phyloP scores from a whole-genome alignment of 495 filamentous ascomycete species.

The Penicillium longicatenatum region DNA sequence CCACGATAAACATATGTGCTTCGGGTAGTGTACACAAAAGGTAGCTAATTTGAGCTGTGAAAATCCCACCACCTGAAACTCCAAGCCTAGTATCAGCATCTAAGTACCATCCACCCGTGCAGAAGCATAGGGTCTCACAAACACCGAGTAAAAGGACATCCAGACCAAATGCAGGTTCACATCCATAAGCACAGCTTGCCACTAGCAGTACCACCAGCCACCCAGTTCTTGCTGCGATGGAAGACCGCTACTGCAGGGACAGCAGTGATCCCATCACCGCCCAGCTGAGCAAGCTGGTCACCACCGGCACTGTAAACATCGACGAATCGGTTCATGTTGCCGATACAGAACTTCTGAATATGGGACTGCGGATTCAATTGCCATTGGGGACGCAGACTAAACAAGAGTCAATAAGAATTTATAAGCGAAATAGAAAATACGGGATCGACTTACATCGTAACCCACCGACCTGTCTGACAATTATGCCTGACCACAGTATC shows the following conservation, averaged over 20 bases:
- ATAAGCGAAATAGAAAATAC: neutral
- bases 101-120: neutral
- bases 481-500: constrained; percentile 75
- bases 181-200: constrained; percentile 92
- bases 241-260: constrained; percentile 93
- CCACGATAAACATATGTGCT: neutral
- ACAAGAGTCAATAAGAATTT: constrained; percentile 21
- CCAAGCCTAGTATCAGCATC: neutral
- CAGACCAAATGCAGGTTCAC: constrained; percentile 45
- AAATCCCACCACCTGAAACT: neutral
- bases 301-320: constrained; percentile 81
- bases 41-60: neutral
- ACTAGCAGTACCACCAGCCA: constrained; percentile 88
- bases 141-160: neutral
- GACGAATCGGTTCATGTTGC: constrained; percentile 97
- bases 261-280: constrained; percentile 85
- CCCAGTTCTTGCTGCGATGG: constrained; percentile 86
- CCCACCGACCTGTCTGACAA: constrained; percentile 90
- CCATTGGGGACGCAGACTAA: constrained; percentile 90
- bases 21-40: neutral
- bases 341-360: constrained; percentile 85
- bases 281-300: constrained; percentile 87
- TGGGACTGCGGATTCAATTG: constrained; percentile 74
- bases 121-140: neutral
- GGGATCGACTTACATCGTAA: constrained; percentile 58